phyloP scores from a whole-genome alignment of 2,329 filamentous ascomycete species.

The Volutella citrinella region DNA sequence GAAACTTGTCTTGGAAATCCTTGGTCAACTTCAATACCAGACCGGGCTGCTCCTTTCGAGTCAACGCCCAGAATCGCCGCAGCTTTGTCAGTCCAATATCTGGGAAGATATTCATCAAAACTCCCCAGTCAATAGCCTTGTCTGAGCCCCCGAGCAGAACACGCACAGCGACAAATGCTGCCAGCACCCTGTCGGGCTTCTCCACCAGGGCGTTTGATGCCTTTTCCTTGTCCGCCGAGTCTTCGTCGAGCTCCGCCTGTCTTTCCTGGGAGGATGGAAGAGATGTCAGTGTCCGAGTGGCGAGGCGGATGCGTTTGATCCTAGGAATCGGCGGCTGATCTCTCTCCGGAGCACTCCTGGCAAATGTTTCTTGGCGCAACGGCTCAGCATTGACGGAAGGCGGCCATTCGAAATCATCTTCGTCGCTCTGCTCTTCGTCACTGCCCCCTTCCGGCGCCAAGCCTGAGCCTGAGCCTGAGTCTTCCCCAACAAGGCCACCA shows the following conservation, averaged over 20 bases:
- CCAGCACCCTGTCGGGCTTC: constrained; percentile 40
- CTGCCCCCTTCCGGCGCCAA: constrained; percentile 14
- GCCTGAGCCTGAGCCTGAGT: too few relatives aligned
- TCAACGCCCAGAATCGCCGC: constrained; percentile 52
- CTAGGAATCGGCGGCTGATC: constrained; percentile 7
- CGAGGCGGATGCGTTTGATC: constrained; percentile 28
- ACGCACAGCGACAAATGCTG: constrained; percentile 56
- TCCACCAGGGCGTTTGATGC: too few relatives aligned
- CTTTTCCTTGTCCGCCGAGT: too few relatives aligned
- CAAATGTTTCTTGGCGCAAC: background rate
- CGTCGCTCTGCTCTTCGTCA: constrained; percentile 10
- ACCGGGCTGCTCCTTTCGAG: constrained; percentile 48
- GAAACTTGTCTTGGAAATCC: constrained; percentile 63
- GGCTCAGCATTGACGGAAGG: too few relatives aligned
- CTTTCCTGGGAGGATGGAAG: constrained; percentile 17
- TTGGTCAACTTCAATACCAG: constrained; percentile 53
- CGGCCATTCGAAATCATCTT: too few relatives aligned
- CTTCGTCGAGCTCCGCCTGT: too few relatives aligned
- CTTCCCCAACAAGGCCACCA: too few relatives aligned
- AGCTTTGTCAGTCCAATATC: constrained; percentile 49
- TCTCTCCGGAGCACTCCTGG: constrained; percentile 1
- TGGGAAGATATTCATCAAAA: constrained; percentile 55
- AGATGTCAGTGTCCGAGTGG: constrained; percentile 27
- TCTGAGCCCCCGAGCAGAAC: constrained; percentile 60
- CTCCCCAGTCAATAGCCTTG: constrained; percentile 58